Conservation (phyloP, 176 grass and related monocot species). For the Thalia dealbata region DNA sequence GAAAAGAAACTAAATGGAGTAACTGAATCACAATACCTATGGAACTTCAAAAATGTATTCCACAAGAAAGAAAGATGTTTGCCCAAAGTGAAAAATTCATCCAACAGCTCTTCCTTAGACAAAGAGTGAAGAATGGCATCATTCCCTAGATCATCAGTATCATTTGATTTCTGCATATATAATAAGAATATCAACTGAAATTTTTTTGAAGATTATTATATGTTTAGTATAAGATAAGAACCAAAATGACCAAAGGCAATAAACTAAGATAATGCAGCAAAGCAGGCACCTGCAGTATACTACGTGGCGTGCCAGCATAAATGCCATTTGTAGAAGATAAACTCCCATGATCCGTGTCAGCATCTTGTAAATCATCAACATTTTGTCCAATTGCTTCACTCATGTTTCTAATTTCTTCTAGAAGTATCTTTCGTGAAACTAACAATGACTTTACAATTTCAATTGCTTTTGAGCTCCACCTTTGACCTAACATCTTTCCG, state of each 20-base stretch:
- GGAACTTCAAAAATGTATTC: conserved; percentile 84
- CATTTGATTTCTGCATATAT: conserved; percentile 58
- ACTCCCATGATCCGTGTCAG: conserved; percentile 56
- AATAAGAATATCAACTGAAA: conserved; percentile 19
- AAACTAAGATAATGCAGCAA: conserved; percentile 1
- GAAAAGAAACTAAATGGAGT: background rate
- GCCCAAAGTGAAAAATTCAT: conserved; percentile 64
- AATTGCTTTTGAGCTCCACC: conserved; percentile 37
- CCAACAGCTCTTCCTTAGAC: conserved; percentile 64
- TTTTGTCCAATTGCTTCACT: conserved; percentile 49
- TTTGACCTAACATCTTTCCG: conserved; percentile 37
- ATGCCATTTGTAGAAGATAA: conserved; percentile 28
- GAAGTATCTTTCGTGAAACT: conserved; percentile 53
- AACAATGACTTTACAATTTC: conserved; percentile 62
- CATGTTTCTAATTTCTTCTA: conserved; percentile 63
- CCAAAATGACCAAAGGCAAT: background rate
- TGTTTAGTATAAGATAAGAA: conserved; percentile 10
- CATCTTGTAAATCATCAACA: conserved; percentile 50
- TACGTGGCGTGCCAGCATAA: conserved; percentile 45
- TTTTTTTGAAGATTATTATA: background rate
- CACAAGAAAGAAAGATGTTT: conserved; percentile 68
- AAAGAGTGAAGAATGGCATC: conserved; percentile 49
- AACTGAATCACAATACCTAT: conserved; percentile 31
- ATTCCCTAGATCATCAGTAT: conserved; percentile 32
- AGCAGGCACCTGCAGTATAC: conserved; percentile 59